These are phyloP conservation scores for Avena insularis DNA, from an alignment of 176 grass and related monocot genomes.

Conservation along the genomic window DNA sequence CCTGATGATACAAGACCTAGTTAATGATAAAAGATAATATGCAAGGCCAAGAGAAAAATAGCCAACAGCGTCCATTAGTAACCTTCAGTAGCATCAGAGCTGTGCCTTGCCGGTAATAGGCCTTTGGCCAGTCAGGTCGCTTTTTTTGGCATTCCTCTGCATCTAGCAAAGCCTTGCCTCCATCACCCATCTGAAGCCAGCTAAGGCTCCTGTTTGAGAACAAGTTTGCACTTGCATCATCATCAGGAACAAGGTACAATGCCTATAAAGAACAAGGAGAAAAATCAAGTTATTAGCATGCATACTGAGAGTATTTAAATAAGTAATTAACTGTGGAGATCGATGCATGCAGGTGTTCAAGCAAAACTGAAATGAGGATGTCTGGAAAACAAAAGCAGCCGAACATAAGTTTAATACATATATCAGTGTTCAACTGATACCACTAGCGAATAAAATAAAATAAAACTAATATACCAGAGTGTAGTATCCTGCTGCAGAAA, in stretches of 20 bases:
- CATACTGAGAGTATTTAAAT: background rate
- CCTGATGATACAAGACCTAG: constrained; percentile 13
- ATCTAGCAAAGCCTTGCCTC: constrained; percentile 17
- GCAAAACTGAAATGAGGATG: background rate
- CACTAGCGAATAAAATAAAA: background rate
- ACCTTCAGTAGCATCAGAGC: constrained; percentile 6
- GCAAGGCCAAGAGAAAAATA: background rate
- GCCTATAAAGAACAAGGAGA: background rate
- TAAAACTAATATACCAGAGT: background rate
- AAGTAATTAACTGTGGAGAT: background rate
- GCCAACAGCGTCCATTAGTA: background rate
- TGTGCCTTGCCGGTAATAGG: background rate
- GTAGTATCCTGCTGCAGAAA: constrained; percentile 39
- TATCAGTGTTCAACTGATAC: background rate
- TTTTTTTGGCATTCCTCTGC: background rate
- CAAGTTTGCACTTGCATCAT: constrained; percentile 7
- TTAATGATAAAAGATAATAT: background rate
- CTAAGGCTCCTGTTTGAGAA: background rate
- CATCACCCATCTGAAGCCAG: constrained; percentile 8
- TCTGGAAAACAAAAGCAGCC: background rate
- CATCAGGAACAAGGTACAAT: constrained; percentile 10
- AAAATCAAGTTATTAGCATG: constrained; percentile 7
- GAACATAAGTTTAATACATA: background rate
- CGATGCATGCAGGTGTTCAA: background rate
- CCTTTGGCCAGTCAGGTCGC: background rate